Percentiles rank a stretch among this genome's conserved stretches.
These are phyloP conservation scores for Globisporangium iwayamae DNA, from an alignment of 352 stramenopile genomes.

Conservation along the genomic window DNA sequence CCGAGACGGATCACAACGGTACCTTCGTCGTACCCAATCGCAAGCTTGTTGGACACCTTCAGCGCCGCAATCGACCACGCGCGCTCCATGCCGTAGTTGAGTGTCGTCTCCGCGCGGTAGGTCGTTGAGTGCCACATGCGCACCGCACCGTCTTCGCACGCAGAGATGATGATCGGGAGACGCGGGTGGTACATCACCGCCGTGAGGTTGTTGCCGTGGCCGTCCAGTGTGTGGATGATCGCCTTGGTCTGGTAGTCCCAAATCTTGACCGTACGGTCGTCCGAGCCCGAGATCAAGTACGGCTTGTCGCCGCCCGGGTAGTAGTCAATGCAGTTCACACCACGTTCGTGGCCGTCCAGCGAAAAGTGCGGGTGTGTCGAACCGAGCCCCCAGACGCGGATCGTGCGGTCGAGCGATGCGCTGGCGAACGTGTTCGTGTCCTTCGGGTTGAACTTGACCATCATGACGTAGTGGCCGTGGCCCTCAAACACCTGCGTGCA, in stretches of 20 bases:
- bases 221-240: conserved; percentile 98
- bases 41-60: conserved; percentile 87
- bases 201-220: conserved; percentile 99
- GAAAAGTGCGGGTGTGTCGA: conserved; percentile 92
- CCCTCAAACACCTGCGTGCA: conserved; percentile 86
- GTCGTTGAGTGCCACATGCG: conserved; percentile 93
- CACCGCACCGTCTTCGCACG: conserved; percentile 96
- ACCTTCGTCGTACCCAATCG: conserved; percentile 94
- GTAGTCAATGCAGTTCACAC: conserved; percentile 99
- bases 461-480: conserved; percentile 99
- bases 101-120: conserved; percentile 96
- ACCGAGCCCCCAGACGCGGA: conserved; percentile 95
- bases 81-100: conserved; percentile 99
- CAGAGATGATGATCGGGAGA: conserved; percentile 97
- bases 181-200: conserved; percentile 98
- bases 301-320: conserved; percentile 98
- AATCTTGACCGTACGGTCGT: conserved; percentile 98
- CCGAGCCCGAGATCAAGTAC: conserved; percentile 96
- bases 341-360: conserved; percentile 92
- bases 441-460: conserved; percentile 99
- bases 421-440: conserved; percentile 98
- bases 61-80: conserved; percentile 93
- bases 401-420: conserved; percentile 95
- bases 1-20: conserved; percentile 97
- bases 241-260: conserved; percentile 99